Base-by-base conservation (phyloP, 371 early-diverging fungal genomes). In the Mucor plumbeus region DNA sequence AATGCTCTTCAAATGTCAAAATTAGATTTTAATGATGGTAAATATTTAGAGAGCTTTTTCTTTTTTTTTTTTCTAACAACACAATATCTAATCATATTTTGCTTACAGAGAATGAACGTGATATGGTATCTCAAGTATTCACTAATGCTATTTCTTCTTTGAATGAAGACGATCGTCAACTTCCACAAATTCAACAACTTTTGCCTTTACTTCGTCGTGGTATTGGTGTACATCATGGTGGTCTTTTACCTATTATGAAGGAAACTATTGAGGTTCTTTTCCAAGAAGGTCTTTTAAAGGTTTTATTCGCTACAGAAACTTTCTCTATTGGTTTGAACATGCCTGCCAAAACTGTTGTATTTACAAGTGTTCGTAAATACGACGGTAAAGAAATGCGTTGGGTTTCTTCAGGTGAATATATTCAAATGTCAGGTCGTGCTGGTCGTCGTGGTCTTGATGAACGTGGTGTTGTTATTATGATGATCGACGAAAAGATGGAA, bases 241-340 rank as follows among this genome's bases (percentile, higher is more conserved):
- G 99, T 44, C 82, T 99, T 38, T 83, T 99, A 59, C 99, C 99
- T 1, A 97, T 99, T 50, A 85, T 99, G 67, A 99, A 99, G 81
- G 99, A 99, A 84, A 95, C 99, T 10, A 98, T 99, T 39, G 99
- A 99, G 84, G 96, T 99, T 65, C 87, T 99, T 34, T 99, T 99
- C 88, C 99, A 99, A 78, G 99, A 99, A 84, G 96, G 96, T 41
- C 81, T 99, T 56, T 73, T 99, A 40, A 99, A 99, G 84, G 97
- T 99, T 14, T 84, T 99, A 40, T 99, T 99, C 91, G 99, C 99
- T 40, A 99, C 99, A 1, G 99, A 99, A 78, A 99, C 99, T 0
- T 99, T 99, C 85, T 98, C 99, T 7, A 99, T 99, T 76, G 99
- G 99, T 53, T 79, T 99, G 57, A 99, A 99, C 86, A 99, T 99